These are phyloP conservation scores for Drosera capensis DNA, from an alignment of 148 eudicot genomes.

Conservation along the genomic window DNA sequence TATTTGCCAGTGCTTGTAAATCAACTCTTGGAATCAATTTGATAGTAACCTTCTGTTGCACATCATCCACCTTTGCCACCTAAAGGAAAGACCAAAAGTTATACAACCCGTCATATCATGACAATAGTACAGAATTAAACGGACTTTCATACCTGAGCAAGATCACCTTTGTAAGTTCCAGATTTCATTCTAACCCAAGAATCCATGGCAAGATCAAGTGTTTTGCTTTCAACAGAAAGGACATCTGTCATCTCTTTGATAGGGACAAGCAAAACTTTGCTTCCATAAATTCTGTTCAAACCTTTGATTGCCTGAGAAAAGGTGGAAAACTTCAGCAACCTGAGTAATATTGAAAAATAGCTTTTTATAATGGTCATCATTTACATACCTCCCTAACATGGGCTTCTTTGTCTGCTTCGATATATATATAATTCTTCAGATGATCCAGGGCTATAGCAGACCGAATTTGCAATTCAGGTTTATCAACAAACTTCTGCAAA, in stretches of 20 bases:
- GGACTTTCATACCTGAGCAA: constrained; percentile 57
- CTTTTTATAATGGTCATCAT: too few relatives aligned
- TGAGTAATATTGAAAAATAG: too few relatives aligned
- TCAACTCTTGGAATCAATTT: constrained; percentile 83
- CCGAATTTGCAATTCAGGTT: constrained; percentile 67
- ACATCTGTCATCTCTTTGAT: constrained; percentile 99
- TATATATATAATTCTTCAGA: constrained; percentile 71
- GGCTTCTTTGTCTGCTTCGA: constrained; percentile 96
- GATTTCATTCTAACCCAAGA: constrained; percentile 94
- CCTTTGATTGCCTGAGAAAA: constrained; percentile 80
- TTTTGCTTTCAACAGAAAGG: constrained; percentile 92
- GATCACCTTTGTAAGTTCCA: constrained; percentile 90
- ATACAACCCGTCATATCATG: background rate
- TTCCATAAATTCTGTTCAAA: constrained; percentile 54
- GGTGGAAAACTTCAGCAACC: background rate
- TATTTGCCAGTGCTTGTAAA: constrained; percentile 72
- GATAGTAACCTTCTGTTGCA: constrained; percentile 78
- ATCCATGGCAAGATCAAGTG: constrained; percentile 66
- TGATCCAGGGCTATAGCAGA: constrained; percentile 91
- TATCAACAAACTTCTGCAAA: constrained; percentile 84
- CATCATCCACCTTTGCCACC: constrained; percentile 92
- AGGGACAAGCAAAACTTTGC: constrained; percentile 75
- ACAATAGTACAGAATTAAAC: background rate
- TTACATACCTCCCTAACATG: constrained; percentile 81
- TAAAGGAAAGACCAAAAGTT: constrained; percentile 18